A percentile compares a stretch with the other conserved stretches of the same genome.
Conservation (phyloP, 1,284 basidiomycete species). For the Naganishia sp. region DNA sequence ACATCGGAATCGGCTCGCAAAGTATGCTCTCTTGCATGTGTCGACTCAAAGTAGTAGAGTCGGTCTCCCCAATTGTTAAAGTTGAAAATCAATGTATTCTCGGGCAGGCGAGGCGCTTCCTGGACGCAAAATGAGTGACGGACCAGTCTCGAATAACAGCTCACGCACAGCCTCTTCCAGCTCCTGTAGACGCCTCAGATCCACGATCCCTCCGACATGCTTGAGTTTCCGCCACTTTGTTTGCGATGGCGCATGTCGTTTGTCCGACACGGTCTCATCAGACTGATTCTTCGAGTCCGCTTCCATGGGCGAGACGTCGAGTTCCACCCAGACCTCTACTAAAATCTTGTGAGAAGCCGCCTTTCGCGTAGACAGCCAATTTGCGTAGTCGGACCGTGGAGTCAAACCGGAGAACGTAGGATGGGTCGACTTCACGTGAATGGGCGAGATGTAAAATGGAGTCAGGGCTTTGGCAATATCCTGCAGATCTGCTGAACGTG, state of each 20-base stretch:
- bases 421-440: conserved; percentile 48
- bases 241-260: conserved; percentile 14
- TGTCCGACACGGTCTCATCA: conserved; percentile 26
- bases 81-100: conserved; percentile 16
- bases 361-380: conserved; percentile 44
- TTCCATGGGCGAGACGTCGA: conserved; percentile 20
- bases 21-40: background rate
- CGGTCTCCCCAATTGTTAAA: conserved; percentile 2
- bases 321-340: conserved; percentile 49
- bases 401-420: conserved; percentile 47
- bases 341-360: conserved; percentile 37
- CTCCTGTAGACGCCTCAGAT: conserved; percentile 36
- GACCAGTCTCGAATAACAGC: background rate
- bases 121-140: conserved; percentile 40
- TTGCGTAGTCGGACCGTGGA: conserved; percentile 46
- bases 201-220: conserved; percentile 27
- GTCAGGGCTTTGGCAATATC: conserved; percentile 26
- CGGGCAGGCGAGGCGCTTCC: conserved; percentile 38
- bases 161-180: conserved; percentile 29
- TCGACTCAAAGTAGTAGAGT: conserved; percentile 15
- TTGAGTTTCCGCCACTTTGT: conserved; percentile 23
- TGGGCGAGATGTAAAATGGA: conserved; percentile 53
- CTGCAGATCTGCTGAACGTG: conserved; percentile 6
- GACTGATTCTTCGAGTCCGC: conserved; percentile 31
- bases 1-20: background rate